A percentile compares a stretch with the other conserved stretches of the same genome.
These are phyloP conservation scores for Spatholobus suberectus DNA, from an alignment of 306 rosid genomes.

Conservation along the genomic window DNA sequence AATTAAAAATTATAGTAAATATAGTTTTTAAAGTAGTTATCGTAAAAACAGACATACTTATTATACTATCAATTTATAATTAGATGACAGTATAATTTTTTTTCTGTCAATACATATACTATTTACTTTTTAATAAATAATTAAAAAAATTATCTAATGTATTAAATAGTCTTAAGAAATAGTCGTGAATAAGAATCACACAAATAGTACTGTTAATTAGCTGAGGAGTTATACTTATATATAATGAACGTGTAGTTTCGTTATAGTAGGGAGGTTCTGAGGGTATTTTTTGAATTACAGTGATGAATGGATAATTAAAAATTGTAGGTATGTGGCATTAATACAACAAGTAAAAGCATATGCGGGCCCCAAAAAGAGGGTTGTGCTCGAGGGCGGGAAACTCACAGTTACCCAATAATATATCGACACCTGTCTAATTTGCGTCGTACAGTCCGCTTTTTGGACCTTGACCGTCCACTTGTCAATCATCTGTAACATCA, in stretches of 20 bases:
- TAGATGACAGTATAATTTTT: no score
- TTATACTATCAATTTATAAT: no score
- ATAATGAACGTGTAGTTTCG: not conserved
- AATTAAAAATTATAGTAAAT: no score
- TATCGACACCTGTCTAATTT: not conserved
- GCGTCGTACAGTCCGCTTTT: not conserved
- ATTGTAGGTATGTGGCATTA: not conserved
- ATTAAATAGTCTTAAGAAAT: no score
- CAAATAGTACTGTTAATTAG: no score
- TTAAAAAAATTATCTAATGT: no score
- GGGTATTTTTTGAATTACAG: not conserved
- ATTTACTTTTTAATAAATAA: no score
- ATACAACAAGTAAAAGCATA: constrained; percentile 18
- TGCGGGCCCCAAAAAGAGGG: not conserved
- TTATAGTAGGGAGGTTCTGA: not conserved
- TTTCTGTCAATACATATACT: no score
- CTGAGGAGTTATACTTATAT: not conserved
- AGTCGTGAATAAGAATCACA: no score
- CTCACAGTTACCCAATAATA: not conserved
- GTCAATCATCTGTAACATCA: not conserved
- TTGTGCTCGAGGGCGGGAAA: constrained; percentile 41
- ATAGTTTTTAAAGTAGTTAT: no score
- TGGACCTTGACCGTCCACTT: constrained; percentile 34
- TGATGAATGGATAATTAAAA: not conserved
- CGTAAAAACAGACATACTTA: no score